A percentile compares a stretch with the other conserved stretches of the same genome.
These are phyloP conservation scores for Rhynchospora breviuscula DNA, from an alignment of 176 grass and related monocot genomes.

Conservation along the genomic window DNA sequence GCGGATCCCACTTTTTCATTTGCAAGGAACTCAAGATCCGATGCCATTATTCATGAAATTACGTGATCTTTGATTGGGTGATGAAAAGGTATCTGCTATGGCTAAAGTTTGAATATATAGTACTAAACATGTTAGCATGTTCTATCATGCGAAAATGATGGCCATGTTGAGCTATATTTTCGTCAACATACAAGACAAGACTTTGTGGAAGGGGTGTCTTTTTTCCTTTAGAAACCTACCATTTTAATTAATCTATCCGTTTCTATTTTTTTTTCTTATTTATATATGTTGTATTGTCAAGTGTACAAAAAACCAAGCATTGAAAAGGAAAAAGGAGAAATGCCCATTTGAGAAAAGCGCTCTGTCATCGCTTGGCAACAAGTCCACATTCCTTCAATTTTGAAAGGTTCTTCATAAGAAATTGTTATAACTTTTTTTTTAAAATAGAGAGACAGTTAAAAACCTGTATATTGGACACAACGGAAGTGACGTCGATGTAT, in stretches of 20 bases:
- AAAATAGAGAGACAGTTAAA: no score
- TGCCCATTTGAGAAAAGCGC: background rate
- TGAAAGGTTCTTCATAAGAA: background rate
- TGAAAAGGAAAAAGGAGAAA: background rate
- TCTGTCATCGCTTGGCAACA: background rate
- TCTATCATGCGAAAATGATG: background rate
- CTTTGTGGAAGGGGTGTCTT: background rate
- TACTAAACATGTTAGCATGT: constrained; percentile 7
- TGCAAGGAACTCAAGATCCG: constrained; percentile 18
- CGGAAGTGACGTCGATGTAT: background rate
- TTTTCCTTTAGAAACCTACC: background rate
- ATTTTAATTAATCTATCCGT: background rate
- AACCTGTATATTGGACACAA: background rate
- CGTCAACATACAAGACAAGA: background rate
- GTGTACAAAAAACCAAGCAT: background rate
- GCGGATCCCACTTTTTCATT: constrained; percentile 1
- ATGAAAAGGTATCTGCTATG: background rate
- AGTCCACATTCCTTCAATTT: background rate
- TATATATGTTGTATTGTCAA: background rate
- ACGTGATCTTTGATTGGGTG: background rate
- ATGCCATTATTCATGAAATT: constrained; percentile 12
- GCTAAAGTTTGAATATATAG: background rate
- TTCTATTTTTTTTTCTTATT: background rate
- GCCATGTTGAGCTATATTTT: background rate
- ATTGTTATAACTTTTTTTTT: background rate